These are phyloP conservation scores for Meyerozyma guilliermondii DNA, from an alignment of 1,139 yeast genomes.

Conservation along the genomic window DNA sequence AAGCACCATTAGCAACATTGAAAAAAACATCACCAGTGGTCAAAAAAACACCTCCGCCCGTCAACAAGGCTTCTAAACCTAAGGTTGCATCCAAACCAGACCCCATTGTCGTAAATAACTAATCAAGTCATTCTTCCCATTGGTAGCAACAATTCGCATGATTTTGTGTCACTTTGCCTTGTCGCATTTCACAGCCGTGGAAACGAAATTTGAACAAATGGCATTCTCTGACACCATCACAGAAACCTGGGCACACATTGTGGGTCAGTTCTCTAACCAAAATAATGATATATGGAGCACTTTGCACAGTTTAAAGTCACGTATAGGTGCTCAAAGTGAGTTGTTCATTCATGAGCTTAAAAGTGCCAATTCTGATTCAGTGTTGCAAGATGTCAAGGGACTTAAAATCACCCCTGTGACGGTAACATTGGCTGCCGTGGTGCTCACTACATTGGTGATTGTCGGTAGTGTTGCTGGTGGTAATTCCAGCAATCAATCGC, in stretches of 20 bases:
- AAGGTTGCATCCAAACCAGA: constrained; percentile 6
- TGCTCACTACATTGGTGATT: constrained; percentile 25
- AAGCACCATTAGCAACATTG: neutral
- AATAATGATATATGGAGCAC: constrained; percentile 16
- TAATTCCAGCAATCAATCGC: constrained; percentile 6
- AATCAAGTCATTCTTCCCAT: too few relatives aligned
- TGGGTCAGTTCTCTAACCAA: constrained; percentile 31
- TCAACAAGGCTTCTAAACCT: constrained; percentile 27
- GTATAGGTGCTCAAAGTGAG: constrained; percentile 17
- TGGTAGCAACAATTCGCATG: constrained; percentile 9
- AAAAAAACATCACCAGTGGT: neutral
- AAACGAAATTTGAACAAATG: neutral
- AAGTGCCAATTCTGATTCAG: constrained; percentile 15
- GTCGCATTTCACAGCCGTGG: neutral
- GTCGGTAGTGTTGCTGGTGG: constrained; percentile 10
- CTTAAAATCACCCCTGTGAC: constrained; percentile 32
- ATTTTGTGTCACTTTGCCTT: neutral
- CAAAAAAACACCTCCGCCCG: constrained; percentile 23
- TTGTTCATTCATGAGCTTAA: constrained; percentile 3
- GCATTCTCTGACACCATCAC: neutral
- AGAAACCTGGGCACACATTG: constrained; percentile 22
- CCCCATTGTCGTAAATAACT: too few relatives aligned
- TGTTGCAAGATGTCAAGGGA: constrained; percentile 26
- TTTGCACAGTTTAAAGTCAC: constrained; percentile 15
- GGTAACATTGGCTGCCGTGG: constrained; percentile 27